phyloP scores from a whole-genome alignment of 768 basidiomycete species.

The Suillus clintonianus region DNA sequence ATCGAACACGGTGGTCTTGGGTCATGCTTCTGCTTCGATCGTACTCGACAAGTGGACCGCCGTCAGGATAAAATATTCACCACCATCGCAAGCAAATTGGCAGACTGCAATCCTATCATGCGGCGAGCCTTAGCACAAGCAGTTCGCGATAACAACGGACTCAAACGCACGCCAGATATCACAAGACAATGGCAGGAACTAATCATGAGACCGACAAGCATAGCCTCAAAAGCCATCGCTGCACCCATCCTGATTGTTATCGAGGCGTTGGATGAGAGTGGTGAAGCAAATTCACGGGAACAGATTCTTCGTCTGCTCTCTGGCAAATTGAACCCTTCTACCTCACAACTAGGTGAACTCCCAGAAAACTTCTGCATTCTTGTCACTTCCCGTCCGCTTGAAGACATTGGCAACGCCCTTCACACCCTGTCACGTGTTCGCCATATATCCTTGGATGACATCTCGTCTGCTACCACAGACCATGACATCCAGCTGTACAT shows the following conservation, averaged over 20 bases:
- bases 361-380: constrained; percentile 15
- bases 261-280: constrained; percentile 24
- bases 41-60: background rate
- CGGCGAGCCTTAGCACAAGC: background rate
- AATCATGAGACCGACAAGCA: constrained; percentile 13
- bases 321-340: background rate
- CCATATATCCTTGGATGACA: background rate
- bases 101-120: background rate
- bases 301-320: constrained; percentile 14
- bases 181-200: constrained; percentile 16
- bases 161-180: background rate
- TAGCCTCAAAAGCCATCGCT: constrained; percentile 3
- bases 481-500: constrained; percentile 5
- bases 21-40: constrained; percentile 15
- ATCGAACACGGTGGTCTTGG: constrained; percentile 12
- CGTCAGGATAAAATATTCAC: constrained; percentile 2
- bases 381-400: constrained; percentile 12
- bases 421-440: constrained; percentile 6
- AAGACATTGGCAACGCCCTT: constrained; percentile 10
- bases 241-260: constrained; percentile 25
- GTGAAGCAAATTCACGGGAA: constrained; percentile 4
- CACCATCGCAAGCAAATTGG: background rate
- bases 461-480: background rate
- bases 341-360: background rate
- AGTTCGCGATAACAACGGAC: background rate